Evolutionary conservation across 768 basidiomycete genomes (phyloP), one percentile per base, ranked within the genome.

Genomic region (Collybia mongolica): DNA sequence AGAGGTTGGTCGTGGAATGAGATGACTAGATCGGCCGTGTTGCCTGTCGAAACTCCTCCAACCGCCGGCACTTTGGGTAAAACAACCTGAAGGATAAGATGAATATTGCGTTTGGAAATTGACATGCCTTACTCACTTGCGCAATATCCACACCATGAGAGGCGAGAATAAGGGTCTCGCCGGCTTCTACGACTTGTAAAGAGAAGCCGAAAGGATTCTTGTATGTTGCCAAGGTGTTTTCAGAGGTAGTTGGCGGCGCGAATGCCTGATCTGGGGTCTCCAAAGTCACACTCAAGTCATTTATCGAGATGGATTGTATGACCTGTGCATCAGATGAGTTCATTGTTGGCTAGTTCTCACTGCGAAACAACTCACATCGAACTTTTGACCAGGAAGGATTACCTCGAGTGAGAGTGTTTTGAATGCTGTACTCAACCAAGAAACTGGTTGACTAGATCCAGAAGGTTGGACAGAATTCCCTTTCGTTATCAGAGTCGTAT

Each of bases 201-300:
- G 82, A 79, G 67, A 90, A 90, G 3, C 87, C 87, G 61, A 89
- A 89, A 1, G 88, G 87, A 65, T 88, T 90, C 64, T 78, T 80
- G 63, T 85, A 86, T 54, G 73, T 67, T 14, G 81, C 83, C 2
- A 82, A 47, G 0, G 82, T 82, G 44, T 71, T 65, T 36, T 75
- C 65, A 3, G 84, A 87, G 54, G 80, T 77, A 0, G 84, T 69
- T n/a, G 76, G 68, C 0, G 86, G 84, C 1, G 79, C 76, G 56
- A 80, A 87, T 0, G 80, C 72, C 61, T 88, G 72, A 45, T 73
- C 72, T 35, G 72, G 71, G 6, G 71, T 73, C 22, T 75, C 62
- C 65, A 88, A 74, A 6, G 68, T 74, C 29, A 88, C 62, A 22
- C 70, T 71, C 32, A 89, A 67, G 59, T 88, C 84, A 15, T 72